A percentile compares a stretch with the other conserved stretches of the same genome.
phyloP scores from a whole-genome alignment of 768 basidiomycete species.

The Erythrobasidium yunnanense region DNA sequence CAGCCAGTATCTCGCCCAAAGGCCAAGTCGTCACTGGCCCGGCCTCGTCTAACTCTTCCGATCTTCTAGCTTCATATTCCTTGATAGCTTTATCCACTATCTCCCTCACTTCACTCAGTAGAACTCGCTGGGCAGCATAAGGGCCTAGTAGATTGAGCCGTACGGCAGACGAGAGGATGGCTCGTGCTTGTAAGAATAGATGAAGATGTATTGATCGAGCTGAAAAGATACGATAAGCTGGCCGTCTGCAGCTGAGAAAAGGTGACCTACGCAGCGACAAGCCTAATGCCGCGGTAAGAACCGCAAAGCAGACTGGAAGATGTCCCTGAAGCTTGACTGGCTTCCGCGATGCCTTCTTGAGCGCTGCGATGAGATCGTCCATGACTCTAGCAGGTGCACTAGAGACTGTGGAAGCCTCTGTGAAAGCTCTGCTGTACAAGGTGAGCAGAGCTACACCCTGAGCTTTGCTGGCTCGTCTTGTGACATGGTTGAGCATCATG shows the following conservation, averaged over 20 bases:
- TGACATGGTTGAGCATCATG: constrained; percentile 81
- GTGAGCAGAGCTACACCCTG: constrained; percentile 90
- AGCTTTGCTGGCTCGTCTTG: constrained; percentile 71
- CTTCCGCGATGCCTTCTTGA: constrained; percentile 59
- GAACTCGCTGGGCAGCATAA: constrained; percentile 76
- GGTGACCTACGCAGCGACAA: constrained; percentile 54
- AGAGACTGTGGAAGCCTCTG: constrained; percentile 37
- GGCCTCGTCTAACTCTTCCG: not conserved
- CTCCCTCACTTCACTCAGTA: constrained; percentile 60
- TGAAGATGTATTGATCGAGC: constrained; percentile 67
- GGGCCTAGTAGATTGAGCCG: constrained; percentile 85
- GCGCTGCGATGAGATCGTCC: constrained; percentile 50
- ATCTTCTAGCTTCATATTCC: constrained; percentile 37
- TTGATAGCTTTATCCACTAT: constrained; percentile 53
- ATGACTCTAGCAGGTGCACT: not conserved
- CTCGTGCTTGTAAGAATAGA: constrained; percentile 82
- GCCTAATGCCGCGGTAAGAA: constrained; percentile 65
- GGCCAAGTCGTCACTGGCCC: constrained; percentile 91
- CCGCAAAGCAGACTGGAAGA: constrained; percentile 81
- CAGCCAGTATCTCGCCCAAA: constrained; percentile 78
- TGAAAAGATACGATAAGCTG: constrained; percentile 41
- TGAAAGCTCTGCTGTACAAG: constrained; percentile 71
- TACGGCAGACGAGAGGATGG: constrained; percentile 80
- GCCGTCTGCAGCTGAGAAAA: not conserved
- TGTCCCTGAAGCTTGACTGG: constrained; percentile 57